Base-by-base conservation (phyloP, 2,329 filamentous ascomycete species). In the Colletotrichum tanaceti region DNA sequence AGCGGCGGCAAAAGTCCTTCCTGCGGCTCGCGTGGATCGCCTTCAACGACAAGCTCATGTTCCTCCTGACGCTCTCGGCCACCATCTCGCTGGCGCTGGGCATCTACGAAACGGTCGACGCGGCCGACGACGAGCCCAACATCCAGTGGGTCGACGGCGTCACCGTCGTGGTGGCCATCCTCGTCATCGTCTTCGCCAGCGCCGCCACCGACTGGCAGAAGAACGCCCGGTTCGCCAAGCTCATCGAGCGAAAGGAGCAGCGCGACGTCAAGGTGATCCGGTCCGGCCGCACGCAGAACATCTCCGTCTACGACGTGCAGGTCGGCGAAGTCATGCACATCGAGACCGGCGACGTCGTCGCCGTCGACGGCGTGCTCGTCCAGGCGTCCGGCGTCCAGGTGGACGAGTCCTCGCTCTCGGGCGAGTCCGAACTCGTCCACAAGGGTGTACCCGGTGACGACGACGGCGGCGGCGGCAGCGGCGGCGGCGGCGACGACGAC, bases 131-230 rank as follows among this genome's bases (percentile, higher is more conserved):
- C 47, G 75, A 80, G 46, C 82, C 88, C 6, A 85, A 85, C 43
- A 89, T 93, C 14, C 90, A 94, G 77, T 95, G 92, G 92, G 90
- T 94, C 5, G 92, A 95, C 78, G 92, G 92, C 71, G 89, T 94
- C 13, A 92, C 92, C 9, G 93, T 94, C 71, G 89, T 93, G 50
- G 86, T 91, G 24, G 92, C 92, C 58, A 93, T 94, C 69, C 76
- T 90, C 18, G 90, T 94, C 71, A 92, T 94, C 54, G 90, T 94
- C 4, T 78, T 91, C 22, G 92, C 93, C 22, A 92, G 91, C 70
- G 91, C 92, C n/a, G 81, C 90, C 41, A 94, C 93, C 72, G 92
- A 94, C 75, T 94, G 89, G 86, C 92, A 94, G 74, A 94, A 94
- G 78, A 92, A 94, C 76, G 86, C 90, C 53, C 91, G 93, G 74